Conservation (phyloP, 129 eudicot genomes). For the Lonicera japonica region DNA sequence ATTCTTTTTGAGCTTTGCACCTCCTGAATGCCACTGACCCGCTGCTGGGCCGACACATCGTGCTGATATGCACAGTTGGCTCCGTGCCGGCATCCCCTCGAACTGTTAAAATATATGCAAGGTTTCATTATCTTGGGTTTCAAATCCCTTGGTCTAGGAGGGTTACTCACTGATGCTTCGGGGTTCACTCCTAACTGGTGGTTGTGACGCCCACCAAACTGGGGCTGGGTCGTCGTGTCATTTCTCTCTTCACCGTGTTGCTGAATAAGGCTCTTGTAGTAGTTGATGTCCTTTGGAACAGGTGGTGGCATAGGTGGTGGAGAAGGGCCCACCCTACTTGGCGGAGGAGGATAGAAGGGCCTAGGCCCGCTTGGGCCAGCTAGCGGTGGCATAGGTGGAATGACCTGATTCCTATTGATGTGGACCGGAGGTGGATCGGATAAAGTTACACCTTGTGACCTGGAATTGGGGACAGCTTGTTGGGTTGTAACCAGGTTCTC, state of each 20-base stretch:
- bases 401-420: conserved; percentile 29
- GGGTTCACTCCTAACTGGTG: conserved; percentile 15
- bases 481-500: conserved; percentile 38
- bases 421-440: conserved; percentile 29
- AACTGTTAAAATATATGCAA: conserved; percentile 63
- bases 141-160: conserved; percentile 26
- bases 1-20: conserved; percentile 67
- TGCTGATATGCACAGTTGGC: conserved; percentile 70
- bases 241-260: conserved; percentile 77
- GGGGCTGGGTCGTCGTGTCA: conserved; percentile 14
- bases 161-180: conserved; percentile 8
- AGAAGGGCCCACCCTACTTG: conserved; percentile 25
- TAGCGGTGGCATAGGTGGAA: conserved; percentile 18
- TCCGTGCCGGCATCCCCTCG: conserved; percentile 78
- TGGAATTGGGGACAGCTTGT: conserved; percentile 10
- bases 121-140: conserved; percentile 57
- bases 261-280: conserved; percentile 84
- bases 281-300: conserved; percentile 59
- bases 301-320: conserved; percentile 29
- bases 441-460: conserved; percentile 5
- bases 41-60: conserved; percentile 40
- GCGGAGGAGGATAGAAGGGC: conserved; percentile 35
- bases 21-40: conserved; percentile 44
- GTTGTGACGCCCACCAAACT: conserved; percentile 6
- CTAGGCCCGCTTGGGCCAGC: conserved; percentile 20